These are phyloP conservation scores for Fusarium sp. DNA, from an alignment of 2,329 filamentous ascomycete species.

Conservation along the genomic window DNA sequence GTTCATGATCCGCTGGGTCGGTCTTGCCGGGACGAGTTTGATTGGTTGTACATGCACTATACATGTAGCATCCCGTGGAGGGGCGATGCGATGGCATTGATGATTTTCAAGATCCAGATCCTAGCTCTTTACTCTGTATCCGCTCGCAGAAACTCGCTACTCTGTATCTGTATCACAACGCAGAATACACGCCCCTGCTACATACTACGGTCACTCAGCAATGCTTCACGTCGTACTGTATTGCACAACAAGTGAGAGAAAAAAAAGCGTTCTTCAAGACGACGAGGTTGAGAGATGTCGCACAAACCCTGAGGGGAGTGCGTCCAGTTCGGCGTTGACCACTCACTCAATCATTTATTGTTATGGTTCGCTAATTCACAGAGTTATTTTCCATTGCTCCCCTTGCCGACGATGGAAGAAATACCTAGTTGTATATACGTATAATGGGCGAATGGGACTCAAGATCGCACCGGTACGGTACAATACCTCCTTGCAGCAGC, in stretches of 20 bases:
- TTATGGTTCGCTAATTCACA: neutral
- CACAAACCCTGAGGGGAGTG: slow-evolving; percentile 39
- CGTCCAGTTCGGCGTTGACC: slow-evolving; percentile 46
- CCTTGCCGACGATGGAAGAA: slow-evolving; percentile 4
- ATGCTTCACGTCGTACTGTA: slow-evolving; percentile 24
- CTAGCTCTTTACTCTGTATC: slow-evolving; percentile 27
- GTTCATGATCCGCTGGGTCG: slow-evolving; percentile 21
- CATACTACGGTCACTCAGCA: slow-evolving; percentile 10
- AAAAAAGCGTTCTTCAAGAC: slow-evolving; percentile 29
- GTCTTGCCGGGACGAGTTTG: slow-evolving; percentile 38
- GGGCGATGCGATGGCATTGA: slow-evolving; percentile 20
- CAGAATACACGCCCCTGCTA: slow-evolving; percentile 18
- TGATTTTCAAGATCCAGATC: slow-evolving; percentile 45
- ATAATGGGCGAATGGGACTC: slow-evolving; percentile 2
- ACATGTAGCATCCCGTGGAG: slow-evolving; percentile 45
- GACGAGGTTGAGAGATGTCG: slow-evolving; percentile 18
- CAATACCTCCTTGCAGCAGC: slow-evolving; percentile 30
- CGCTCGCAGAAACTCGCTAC: slow-evolving; percentile 26
- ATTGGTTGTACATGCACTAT: slow-evolving; percentile 29
- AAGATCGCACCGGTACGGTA: slow-evolving; percentile 17
- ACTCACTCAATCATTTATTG: slow-evolving; percentile 14
- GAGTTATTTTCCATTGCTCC: neutral
- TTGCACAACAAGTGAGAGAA: neutral
- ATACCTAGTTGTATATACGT: slow-evolving; percentile 1
- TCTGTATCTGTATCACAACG: slow-evolving; percentile 18